phyloP scores from a whole-genome alignment of 768 basidiomycete species.

The Pulveroboletus sp. region DNA sequence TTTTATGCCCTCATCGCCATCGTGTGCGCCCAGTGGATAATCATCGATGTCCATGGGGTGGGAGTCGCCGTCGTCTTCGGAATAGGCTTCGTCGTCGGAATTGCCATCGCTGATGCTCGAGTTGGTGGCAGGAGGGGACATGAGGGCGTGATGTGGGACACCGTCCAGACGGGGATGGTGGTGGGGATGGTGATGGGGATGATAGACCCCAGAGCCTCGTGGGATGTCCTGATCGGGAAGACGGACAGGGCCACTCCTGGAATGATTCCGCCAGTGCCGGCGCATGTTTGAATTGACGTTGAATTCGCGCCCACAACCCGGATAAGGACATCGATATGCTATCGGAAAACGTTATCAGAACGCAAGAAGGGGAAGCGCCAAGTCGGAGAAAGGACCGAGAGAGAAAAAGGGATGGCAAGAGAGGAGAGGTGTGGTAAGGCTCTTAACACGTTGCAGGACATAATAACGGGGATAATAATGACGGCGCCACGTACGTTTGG shows the following conservation, averaged over 20 bases:
- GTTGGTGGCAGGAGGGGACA: slow-evolving; percentile 30
- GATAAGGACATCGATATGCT: slow-evolving; percentile 76
- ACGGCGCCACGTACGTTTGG: slow-evolving; percentile 32
- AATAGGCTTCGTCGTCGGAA: slow-evolving; percentile 27
- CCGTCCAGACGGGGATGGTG: slow-evolving; percentile 10
- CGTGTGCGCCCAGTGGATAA: not conserved
- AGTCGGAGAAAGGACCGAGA: not conserved
- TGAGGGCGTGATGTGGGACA: slow-evolving; percentile 15
- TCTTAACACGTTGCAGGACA: slow-evolving; percentile 23
- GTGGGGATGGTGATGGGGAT: slow-evolving; percentile 11
- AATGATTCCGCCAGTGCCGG: slow-evolving; percentile 70
- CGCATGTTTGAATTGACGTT: slow-evolving; percentile 87
- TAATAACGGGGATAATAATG: not conserved
- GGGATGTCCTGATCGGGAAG: slow-evolving; percentile 20
- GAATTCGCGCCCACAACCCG: slow-evolving; percentile 70
- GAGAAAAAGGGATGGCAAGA: slow-evolving; percentile 9
- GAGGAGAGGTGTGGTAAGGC: slow-evolving; percentile 14
- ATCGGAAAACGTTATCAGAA: slow-evolving; percentile 15
- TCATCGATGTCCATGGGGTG: slow-evolving; percentile 26
- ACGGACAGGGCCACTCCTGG: slow-evolving; percentile 22
- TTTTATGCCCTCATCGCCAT: slow-evolving; percentile 13
- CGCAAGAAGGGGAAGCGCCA: not conserved
- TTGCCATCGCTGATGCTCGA: slow-evolving; percentile 28
- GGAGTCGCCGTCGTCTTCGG: slow-evolving; percentile 22
- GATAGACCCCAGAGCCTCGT: slow-evolving; percentile 9